phyloP scores from a whole-genome alignment of 176 grass and related monocot genomes.

The Carex kokanica region DNA sequence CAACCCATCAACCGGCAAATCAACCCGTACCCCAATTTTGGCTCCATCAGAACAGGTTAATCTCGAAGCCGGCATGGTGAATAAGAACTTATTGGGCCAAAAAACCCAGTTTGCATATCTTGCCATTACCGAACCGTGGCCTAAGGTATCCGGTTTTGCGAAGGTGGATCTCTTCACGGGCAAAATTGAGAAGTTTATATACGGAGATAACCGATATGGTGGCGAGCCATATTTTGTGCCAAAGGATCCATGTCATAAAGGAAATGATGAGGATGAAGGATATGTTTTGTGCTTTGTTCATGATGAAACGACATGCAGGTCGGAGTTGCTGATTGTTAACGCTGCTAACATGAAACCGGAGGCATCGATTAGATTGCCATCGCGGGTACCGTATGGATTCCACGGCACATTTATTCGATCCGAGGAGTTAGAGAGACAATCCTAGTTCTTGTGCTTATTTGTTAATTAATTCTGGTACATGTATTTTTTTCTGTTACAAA shows the following conservation, averaged over 20 bases:
- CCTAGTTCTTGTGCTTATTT: slow-evolving; percentile 23
- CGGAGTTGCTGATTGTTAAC: slow-evolving; percentile 65
- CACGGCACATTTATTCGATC: slow-evolving; percentile 77
- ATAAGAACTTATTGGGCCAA: slow-evolving; percentile 48
- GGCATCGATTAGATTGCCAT: slow-evolving; percentile 62
- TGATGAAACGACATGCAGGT: slow-evolving; percentile 45
- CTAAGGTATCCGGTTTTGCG: slow-evolving; percentile 83
- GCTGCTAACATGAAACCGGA: slow-evolving; percentile 45
- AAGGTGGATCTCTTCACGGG: slow-evolving; percentile 80
- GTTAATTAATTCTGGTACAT: background rate
- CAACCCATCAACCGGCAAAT: slow-evolving; percentile 46
- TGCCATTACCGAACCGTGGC: slow-evolving; percentile 92
- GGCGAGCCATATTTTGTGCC: slow-evolving; percentile 86
- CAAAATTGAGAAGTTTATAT: slow-evolving; percentile 51
- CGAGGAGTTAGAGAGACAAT: slow-evolving; percentile 46
- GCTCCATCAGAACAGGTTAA: slow-evolving; percentile 51
- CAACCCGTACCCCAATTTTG: slow-evolving; percentile 39
- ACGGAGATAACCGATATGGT: slow-evolving; percentile 50
- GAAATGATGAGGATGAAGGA: slow-evolving; percentile 57
- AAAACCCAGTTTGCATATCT: slow-evolving; percentile 81
- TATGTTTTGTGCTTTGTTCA: slow-evolving; percentile 74
- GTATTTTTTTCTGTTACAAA: background rate
- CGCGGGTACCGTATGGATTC: slow-evolving; percentile 78
- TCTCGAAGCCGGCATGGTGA: slow-evolving; percentile 97
- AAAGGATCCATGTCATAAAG: slow-evolving; percentile 6